A percentile compares a stretch with the other conserved stretches of the same genome.
Evolutionary conservation across 108 stramenopile species (phyloP).

Genomic region (Nitzschia sp.): DNA sequence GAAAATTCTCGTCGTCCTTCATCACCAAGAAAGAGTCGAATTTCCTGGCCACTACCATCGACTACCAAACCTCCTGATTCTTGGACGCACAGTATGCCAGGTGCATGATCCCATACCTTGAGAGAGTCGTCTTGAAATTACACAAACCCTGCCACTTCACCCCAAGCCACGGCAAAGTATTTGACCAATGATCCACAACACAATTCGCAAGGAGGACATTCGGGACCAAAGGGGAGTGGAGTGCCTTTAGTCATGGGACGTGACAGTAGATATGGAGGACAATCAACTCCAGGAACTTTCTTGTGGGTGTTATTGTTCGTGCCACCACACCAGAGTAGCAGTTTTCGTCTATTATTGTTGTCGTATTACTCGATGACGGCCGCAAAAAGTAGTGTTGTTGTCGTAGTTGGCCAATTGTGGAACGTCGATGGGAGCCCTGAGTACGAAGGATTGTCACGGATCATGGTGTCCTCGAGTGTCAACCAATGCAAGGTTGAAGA

Average conservation of each 20-base stretch:
- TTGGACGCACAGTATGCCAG: slow-evolving; percentile 17
- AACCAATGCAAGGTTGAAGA: no score
- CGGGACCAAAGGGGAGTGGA: slow-evolving; percentile 7
- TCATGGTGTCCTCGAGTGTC: not conserved
- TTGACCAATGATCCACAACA: slow-evolving; percentile 19
- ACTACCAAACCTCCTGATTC: slow-evolving; percentile 18
- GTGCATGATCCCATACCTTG: slow-evolving; percentile 26
- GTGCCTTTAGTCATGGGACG: slow-evolving; percentile 2
- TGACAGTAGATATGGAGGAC: slow-evolving; percentile 16
- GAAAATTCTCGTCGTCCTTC: no score
- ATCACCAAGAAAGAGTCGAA: not conserved
- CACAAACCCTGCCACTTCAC: slow-evolving; percentile 9
- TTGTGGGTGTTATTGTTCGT: not conserved
- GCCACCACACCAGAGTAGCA: not conserved
- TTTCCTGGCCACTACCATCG: not conserved
- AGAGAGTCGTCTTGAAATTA: not conserved
- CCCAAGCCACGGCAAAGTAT: slow-evolving; percentile 22
- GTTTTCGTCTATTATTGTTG: not conserved
- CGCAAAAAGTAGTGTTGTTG: no score
- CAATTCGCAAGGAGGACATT: not conserved
- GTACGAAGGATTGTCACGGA: not conserved
- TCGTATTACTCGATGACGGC: no score
- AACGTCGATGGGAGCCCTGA: no score
- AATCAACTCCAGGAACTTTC: not conserved
- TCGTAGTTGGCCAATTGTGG: not conserved